Conservation (phyloP, 495 filamentous ascomycete species). For the Apodospora peruviana region DNA sequence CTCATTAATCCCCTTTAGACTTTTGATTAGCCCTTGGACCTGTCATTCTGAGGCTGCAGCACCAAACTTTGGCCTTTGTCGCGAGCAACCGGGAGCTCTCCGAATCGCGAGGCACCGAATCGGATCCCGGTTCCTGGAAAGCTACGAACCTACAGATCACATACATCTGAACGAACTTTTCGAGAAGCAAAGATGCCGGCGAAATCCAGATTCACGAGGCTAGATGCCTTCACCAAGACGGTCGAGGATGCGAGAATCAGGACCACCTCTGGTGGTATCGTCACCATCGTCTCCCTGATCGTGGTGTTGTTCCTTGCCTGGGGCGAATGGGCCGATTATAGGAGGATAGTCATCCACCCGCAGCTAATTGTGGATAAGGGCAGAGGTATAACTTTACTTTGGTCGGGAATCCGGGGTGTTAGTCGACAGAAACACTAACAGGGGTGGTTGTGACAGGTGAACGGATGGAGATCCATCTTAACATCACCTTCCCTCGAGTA, state of each 20-base stretch:
- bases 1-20: constrained; percentile 4
- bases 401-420: neutral
- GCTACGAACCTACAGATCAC: no score
- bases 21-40: no score
- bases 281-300: constrained; percentile 84
- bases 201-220: constrained; percentile 85
- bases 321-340: constrained; percentile 95
- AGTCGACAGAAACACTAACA: constrained; percentile 8
- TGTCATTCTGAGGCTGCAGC: neutral
- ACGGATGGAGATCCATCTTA: constrained; percentile 97
- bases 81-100: no score
- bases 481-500: constrained; percentile 90
- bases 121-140: no score
- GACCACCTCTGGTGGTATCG: constrained; percentile 93
- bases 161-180: neutral
- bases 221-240: constrained; percentile 98
- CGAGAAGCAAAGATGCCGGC: constrained; percentile 42
- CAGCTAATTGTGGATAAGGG: constrained; percentile 96
- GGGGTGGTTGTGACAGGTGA: constrained; percentile 53
- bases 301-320: constrained; percentile 83
- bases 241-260: constrained; percentile 96
- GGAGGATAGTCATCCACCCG: constrained; percentile 76
- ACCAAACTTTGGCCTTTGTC: neutral
- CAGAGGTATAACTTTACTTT: constrained; percentile 56
- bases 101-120: no score